Evolutionary conservation across 2,329 filamentous ascomycete genomes (phyloP), one percentile per base, ranked within the genome.

Genomic region (Paracoccidioides lutzii): DNA sequence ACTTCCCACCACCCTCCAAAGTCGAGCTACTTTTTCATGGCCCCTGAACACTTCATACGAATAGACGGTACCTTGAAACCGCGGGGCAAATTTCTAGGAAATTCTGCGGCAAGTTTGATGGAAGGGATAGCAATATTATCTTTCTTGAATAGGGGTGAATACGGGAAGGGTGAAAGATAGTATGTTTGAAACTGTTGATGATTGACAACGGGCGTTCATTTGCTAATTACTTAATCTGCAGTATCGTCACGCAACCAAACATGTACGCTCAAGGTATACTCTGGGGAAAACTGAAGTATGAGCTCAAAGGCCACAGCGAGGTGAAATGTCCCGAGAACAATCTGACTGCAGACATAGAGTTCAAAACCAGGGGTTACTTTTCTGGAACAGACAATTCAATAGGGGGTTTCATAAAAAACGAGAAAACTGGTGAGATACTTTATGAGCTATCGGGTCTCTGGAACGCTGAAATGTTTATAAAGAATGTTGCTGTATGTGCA

Each of bases 231-330:
- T 35, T 48, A 35, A 52, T 44, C 35, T 54, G 14, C 63, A 94
- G 88, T 72, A 88, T 94, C 66, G 74, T 97, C 53, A 97, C 93
- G 4, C 93, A 98, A 67, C 93, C 93, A 15, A 98, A 98, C 75
- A 98, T 98, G 90, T 98, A 98, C 70, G 93, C 91, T 28, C 82
- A 93, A 59, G 91, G 93, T 40, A 97, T 98, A 58, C 77, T 98
- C 7, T 96, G 98, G 66, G 93, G 93, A 50, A 97, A 96, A 71
- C 97, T 98, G 93, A 97, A 96, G 72, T 98, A 97, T 71, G 93
- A 98, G 75, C 82, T 98, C 6, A 93, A 91, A 60, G 91, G 97
- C 69, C 90, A 95, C 74, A 95, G 90, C 69, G 88, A 90, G 64
- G 88, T 98, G 22, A 81, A 85, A 61, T 97, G 93, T 69, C 89